Evolutionary conservation across 805 yeast genomes (phyloP), one percentile per base, ranked within the genome.

Genomic region (Candida coquimbonensis): DNA sequence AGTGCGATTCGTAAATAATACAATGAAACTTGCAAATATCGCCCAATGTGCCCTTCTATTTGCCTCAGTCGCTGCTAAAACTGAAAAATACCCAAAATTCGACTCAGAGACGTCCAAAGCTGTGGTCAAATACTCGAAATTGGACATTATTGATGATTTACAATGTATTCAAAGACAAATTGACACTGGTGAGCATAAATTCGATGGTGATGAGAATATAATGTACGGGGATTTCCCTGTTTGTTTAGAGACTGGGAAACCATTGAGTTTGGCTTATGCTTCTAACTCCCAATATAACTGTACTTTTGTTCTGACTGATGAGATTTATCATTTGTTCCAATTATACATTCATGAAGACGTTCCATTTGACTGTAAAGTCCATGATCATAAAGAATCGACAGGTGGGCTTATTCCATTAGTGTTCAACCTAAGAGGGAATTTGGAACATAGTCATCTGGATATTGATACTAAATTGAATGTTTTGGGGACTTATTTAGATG

Each of bases 311-410:
- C 71, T 85, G 41, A 69, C 75, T 13, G 91, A 85, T 60, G 83
- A 80, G 52, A 55, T 78, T 36, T 85, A 75, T 58, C 93, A 85
- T 57, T 60, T 84, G 48, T 81, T 85, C 61, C 91, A 85, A 64
- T 67, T 84, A 40, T 84, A 84, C 59, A 67, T 85, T 38, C 93
- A 85, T 61, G 83, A 84, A 58, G 93, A 85, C 59, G 80, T 75
- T 9, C 93, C 93, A 27, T 78, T 80, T 57, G 74, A 84, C 40
- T 85, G 93, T 61, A 68, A 83, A 45, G 53, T 82, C 9, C 83
- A 85, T 4, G 61, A 77, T 47, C 64, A 74, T 17, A 44, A 42
- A 8, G 39, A 37, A 7, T 48, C 43, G 35, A 43, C 56, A 37
- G 66, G 72, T 33, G 71, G 52, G 2, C 52, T 38, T n/a, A 65